Evolutionary conservation across 179 eudicot genomes (phyloP).

Genomic region (Beta corolliflora): DNA sequence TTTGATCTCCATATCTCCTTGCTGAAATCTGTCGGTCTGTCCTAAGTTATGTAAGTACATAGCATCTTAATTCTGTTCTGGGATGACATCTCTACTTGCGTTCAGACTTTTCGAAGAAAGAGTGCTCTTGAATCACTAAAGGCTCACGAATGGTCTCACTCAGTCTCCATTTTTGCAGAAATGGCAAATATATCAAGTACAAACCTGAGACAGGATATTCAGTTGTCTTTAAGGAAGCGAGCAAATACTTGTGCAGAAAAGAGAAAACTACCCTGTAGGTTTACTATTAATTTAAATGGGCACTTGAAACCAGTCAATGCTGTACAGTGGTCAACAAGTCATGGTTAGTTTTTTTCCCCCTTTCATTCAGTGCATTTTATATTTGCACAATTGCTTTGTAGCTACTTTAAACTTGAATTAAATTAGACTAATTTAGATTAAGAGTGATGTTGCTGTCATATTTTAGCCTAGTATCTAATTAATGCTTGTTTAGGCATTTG

Average conservation of each 20-base stretch:
- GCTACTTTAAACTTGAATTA: neutral
- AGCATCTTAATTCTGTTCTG: no score
- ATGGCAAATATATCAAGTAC: slow-evolving; percentile 59
- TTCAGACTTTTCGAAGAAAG: neutral
- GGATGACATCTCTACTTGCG: neutral
- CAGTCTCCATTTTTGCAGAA: slow-evolving; percentile 36
- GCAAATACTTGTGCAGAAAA: slow-evolving; percentile 18
- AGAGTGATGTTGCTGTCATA: neutral
- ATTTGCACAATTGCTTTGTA: neutral
- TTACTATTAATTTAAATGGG: slow-evolving; percentile 53
- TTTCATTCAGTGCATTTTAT: neutral
- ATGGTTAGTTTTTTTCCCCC: slow-evolving; percentile 53
- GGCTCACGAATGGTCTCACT: neutral
- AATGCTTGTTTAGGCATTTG: neutral
- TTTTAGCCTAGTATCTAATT: neutral
- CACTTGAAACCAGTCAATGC: slow-evolving; percentile 71
- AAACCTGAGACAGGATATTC: slow-evolving; percentile 47
- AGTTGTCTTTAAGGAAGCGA: slow-evolving; percentile 48
- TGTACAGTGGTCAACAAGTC: slow-evolving; percentile 68
- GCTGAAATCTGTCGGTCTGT: no score
- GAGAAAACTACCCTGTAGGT: slow-evolving; percentile 36
- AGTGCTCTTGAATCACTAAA: neutral
- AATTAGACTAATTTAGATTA: neutral
- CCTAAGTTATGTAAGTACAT: no score
- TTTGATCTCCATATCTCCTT: no score